Evolutionary conservation across 2,329 filamentous ascomycete genomes (phyloP), one percentile per base, ranked within the genome.

Genomic region (Colletotrichum incanum): DNA sequence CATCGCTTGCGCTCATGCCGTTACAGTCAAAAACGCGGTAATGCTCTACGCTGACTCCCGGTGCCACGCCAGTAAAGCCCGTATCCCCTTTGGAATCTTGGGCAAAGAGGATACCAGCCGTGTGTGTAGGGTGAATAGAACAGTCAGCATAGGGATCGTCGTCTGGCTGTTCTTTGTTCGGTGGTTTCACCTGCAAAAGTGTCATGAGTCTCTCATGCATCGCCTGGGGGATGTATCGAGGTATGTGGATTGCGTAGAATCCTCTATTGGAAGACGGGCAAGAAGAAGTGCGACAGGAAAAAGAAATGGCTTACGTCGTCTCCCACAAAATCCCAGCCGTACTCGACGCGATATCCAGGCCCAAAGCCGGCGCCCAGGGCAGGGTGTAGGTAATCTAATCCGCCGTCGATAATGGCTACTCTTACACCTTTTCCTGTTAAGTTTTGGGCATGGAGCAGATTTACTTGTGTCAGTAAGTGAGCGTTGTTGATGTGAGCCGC

Each of bases 331-430:
- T 88, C 86, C 70, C 83, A 84, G 1, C 87, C 86, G 66, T 81
- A 82, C 14, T 81, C 79, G 18, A 89, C 82, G 28, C 87, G 80
- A 74, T 82, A 87, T 0, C 85, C 86, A 5, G 81, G 75, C 1
- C 87, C 87, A 73, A 88, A 89, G 65, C 86, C 86, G 3, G 86
- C 86, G 20, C 87, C 87, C 0, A 89, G 82, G 16, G 86, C 85
- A 9, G 86, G 86, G 67, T 87, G 86, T 7, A 76, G 81, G 75
- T 88, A 88, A 76, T 89, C 87, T 28, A 88, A 78, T 5, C 78
- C 77, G 2, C 75, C 76, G 67, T 86, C 82, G 56, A 86, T 77
- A 41, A 87, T 77, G 3, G 79, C 85, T 20, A 87, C 79, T 23
- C 80, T 81, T 18, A 85, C 76, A 0, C 86, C 85, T 50, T 84